These are phyloP conservation scores for Fusarium buharicum DNA, from an alignment of 2,329 filamentous ascomycete species.

Conservation along the genomic window DNA sequence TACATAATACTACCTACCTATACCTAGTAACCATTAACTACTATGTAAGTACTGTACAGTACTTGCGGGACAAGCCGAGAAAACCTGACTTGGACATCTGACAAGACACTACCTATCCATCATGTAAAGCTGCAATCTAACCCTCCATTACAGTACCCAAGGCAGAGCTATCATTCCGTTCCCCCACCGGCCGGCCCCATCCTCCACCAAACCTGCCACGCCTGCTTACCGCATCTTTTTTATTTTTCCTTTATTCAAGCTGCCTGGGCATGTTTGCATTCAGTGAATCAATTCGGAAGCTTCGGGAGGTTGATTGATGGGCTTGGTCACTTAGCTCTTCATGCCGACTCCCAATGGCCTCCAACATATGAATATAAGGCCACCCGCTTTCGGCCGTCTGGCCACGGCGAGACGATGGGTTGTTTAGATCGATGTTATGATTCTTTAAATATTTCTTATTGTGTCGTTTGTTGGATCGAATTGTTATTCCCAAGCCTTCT, in stretches of 20 bases:
- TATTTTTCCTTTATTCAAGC: not conserved
- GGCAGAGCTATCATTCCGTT: not conserved
- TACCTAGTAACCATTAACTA: too few species aligned
- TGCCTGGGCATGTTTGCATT: not conserved
- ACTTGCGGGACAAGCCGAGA: constrained; percentile 7
- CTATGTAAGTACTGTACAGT: not conserved
- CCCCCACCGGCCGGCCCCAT: constrained; percentile 34
- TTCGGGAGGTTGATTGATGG: constrained; percentile 29
- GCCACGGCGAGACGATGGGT: constrained; percentile 1
- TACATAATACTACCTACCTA: too few species aligned
- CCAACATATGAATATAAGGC: constrained; percentile 16
- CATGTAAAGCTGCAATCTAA: not conserved
- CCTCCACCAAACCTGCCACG: constrained; percentile 15
- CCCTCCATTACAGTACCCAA: not conserved
- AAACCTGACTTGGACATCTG: not conserved
- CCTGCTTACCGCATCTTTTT: constrained; percentile 26
- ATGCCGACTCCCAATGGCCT: constrained; percentile 6
- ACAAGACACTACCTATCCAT: constrained; percentile 1
- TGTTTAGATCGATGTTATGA: constrained; percentile 21
- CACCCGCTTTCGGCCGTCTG: constrained; percentile 6
- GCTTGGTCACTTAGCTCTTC: constrained; percentile 15
- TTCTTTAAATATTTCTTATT: constrained; percentile 28
- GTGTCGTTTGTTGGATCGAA: constrained; percentile 15
- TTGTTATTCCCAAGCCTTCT: constrained; percentile 4
- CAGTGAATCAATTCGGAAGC: constrained; percentile 47